Evolutionary conservation across 2,329 filamentous ascomycete genomes (phyloP).

Genomic region (Plectosphaerella cucumerina): DNA sequence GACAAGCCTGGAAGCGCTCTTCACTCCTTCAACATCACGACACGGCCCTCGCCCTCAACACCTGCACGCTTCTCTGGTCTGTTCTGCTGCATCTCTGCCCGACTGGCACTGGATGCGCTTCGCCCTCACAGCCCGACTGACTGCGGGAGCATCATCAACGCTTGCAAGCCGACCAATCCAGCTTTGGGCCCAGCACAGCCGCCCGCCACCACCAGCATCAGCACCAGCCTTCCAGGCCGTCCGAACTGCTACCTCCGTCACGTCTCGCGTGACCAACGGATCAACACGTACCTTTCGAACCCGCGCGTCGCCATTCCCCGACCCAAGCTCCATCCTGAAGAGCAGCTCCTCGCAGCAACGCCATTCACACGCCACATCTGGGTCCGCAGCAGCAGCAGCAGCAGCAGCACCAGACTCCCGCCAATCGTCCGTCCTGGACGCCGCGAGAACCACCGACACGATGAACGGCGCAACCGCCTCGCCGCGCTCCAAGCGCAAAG

Average conservation of each 20-base stretch:
- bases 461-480: constrained; percentile 41
- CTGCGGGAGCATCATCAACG: background rate
- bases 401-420: too few relatives aligned
- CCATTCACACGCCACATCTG: too few relatives aligned
- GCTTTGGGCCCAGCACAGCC: background rate
- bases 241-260: background rate
- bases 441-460: constrained; percentile 8
- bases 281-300: background rate
- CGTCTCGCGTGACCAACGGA: background rate
- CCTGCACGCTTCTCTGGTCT: too few relatives aligned
- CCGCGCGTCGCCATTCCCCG: background rate
- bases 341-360: background rate
- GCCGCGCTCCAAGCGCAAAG: constrained; percentile 49
- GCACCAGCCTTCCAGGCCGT: background rate
- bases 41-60: too few relatives aligned
- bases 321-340: background rate
- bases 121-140: background rate
- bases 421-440: too few relatives aligned
- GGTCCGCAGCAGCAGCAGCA: too few relatives aligned
- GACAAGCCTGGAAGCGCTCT: background rate
- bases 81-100: background rate
- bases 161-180: background rate
- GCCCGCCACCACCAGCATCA: background rate
- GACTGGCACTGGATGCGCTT: background rate
- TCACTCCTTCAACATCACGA: background rate